Base-by-base conservation (phyloP, 768 basidiomycete genomes). In the Lactifluus volemus region DNA sequence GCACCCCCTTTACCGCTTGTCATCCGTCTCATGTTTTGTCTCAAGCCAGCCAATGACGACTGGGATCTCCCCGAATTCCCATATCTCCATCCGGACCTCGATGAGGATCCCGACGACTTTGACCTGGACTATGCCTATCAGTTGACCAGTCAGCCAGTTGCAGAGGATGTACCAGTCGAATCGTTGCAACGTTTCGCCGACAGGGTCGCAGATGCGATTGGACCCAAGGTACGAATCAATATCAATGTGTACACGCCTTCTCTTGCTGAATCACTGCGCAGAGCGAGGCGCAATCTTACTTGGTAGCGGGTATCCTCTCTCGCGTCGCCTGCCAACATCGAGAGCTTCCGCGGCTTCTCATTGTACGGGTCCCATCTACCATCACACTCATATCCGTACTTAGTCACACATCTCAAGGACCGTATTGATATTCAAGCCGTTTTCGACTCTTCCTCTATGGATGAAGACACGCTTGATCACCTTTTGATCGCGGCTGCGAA, bases 31-130 rank as follows among this genome's bases (percentile, higher is more conserved):
- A 85, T 90, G 80, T 86, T 90, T 66, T 89, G 88, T 68, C 74
- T 92, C 51, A 91, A 91, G 68, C 87, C 87, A 0, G 75, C 81
- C 11, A 81, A 83, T 62, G 85, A 89, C n/a, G 88, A 91, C 59
- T 91, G 88, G 88, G 87, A 89, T 60, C 73, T 81, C 30, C 82
- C 82, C 1, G 82, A 83, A 11, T 91, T 90, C 66, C 88, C 89
- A 0, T 81, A 85, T 68, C 68, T 89, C 25, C 82, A 84, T 64
- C 78, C 86, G 1, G 81, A 88, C 68, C 69, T 90, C 36, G 77
- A 77, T 29, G 75, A 73, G n/a, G 74, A 75, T 15, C 68, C 76
- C n/a, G 73, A 76, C 4, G 79, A 81, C 38, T 77, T 83, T 55
- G 81, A 85, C 67, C 69, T 91, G 4, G 82, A 85, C 63, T 75